Conservation (phyloP, 2,329 filamentous ascomycete species). For the Sclerotinia glacialis region DNA sequence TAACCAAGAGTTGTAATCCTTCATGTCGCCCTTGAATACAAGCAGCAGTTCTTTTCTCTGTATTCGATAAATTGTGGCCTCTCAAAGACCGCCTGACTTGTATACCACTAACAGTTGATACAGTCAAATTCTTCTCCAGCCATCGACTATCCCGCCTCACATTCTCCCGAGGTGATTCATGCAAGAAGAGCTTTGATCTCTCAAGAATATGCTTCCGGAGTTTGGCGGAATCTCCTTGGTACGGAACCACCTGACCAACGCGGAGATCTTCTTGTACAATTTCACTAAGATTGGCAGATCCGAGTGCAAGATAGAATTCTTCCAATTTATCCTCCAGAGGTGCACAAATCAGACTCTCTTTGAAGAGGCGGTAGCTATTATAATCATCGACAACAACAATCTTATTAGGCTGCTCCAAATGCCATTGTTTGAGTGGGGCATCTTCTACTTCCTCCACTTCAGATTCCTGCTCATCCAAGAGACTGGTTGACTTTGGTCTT, state of each 20-base stretch:
- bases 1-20: conserved; percentile 72
- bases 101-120: conserved; percentile 76
- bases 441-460: conserved; percentile 47
- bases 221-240: conserved; percentile 66
- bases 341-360: conserved; percentile 76
- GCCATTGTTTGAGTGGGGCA: conserved; percentile 52
- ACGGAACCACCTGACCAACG: conserved; percentile 57
- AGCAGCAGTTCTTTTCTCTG: conserved; percentile 74
- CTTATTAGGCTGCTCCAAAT: conserved; percentile 66
- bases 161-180: conserved; percentile 68
- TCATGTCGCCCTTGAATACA: conserved; percentile 52
- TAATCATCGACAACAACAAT: conserved; percentile 86
- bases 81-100: conserved; percentile 73
- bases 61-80: conserved; percentile 66
- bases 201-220: conserved; percentile 82
- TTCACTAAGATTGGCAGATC: conserved; percentile 70
- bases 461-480: conserved; percentile 42
- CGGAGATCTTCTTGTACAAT: conserved; percentile 76
- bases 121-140: conserved; percentile 80
- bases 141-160: conserved; percentile 86
- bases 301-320: conserved; percentile 77
- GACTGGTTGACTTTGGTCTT: conserved; percentile 25
- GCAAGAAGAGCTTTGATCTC: conserved; percentile 82
- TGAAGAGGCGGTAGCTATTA: conserved; percentile 84
- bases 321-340: conserved; percentile 88